Evolutionary conservation across 345 rosid genomes (phyloP).

Genomic region (Geranium brycei): DNA sequence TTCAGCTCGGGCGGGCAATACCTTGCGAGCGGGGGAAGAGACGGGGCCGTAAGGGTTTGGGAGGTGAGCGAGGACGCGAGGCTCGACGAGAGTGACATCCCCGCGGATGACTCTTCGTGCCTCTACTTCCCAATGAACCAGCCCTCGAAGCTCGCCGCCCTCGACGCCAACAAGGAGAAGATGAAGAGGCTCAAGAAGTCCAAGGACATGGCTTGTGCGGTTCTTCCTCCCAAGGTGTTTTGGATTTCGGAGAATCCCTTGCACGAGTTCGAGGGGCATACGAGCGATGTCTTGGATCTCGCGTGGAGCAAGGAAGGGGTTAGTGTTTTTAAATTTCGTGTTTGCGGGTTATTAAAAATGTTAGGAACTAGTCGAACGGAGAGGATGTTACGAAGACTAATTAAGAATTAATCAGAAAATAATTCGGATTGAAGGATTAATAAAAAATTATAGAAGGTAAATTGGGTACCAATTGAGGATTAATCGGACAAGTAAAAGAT

Average conservation of each 20-base stretch:
- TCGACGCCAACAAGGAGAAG: conserved; percentile 15
- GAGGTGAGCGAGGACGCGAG: conserved; percentile 22
- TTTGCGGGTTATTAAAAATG: no score
- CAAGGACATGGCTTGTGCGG: conserved; percentile 21
- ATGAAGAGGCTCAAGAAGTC: conserved; percentile 14
- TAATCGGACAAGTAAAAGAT: no score
- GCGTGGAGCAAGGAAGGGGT: conserved; percentile 40
- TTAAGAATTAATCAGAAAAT: no score
- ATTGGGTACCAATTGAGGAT: no score
- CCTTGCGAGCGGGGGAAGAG: conserved; percentile 32
- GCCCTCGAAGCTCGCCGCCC: conserved; percentile 8
- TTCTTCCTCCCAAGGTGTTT: conserved; percentile 32
- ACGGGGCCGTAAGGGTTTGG: conserved; percentile 31
- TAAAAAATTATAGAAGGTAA: no score
- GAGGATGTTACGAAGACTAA: no score
- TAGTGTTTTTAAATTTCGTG: background rate
- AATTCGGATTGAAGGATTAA: no score
- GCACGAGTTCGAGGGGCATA: conserved; percentile 40
- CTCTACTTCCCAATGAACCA: conserved; percentile 24
- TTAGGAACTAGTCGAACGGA: background rate
- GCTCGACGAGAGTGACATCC: conserved; percentile 1
- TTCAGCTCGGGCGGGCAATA: conserved; percentile 31
- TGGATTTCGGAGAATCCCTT: conserved; percentile 27
- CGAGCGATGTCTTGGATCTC: conserved; percentile 34
- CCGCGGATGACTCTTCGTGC: conserved; percentile 21